Conservation (phyloP, 2,329 filamentous ascomycete genomes). For the Drechmeria coniospora region DNA sequence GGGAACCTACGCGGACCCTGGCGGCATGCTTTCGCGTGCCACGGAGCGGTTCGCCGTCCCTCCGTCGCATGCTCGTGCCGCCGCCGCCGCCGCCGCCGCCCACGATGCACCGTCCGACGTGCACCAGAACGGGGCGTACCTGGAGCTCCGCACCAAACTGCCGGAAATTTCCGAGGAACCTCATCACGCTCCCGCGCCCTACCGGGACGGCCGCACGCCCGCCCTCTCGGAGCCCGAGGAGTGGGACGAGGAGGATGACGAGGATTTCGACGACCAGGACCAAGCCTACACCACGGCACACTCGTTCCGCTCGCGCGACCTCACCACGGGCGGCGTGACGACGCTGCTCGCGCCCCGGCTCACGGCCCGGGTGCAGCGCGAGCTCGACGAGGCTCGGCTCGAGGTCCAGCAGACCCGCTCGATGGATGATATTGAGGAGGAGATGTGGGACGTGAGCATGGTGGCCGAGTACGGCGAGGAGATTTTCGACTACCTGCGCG, state of each 20-base stretch:
- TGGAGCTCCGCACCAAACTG: conserved; percentile 12
- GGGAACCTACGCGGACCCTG: conserved; percentile 1
- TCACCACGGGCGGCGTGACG: conserved; percentile 35
- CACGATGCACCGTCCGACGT: conserved; percentile 9
- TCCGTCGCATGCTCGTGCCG: too few species aligned
- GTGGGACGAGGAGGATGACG: conserved; percentile 67
- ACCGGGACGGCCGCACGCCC: conserved; percentile 11
- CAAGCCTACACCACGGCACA: conserved; percentile 66
- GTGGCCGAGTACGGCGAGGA: conserved; percentile 93
- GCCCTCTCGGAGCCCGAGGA: conserved; percentile 39
- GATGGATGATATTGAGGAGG: conserved; percentile 69
- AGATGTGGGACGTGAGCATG: conserved; percentile 91
- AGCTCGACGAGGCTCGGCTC: conserved; percentile 51
- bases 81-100: conserved; percentile 11
- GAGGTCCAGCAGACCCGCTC: conserved; percentile 56
- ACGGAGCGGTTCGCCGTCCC: conserved; percentile 10
- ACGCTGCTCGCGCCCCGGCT: conserved; percentile 56
- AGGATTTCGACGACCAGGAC: conserved; percentile 40
- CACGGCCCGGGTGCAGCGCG: conserved; percentile 51
- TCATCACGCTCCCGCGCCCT: conserved; percentile 7
- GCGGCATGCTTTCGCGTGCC: conserved; percentile 4
- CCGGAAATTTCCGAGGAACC: conserved; percentile 17
- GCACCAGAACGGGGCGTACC: conserved; percentile 10
- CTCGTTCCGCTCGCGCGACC: conserved; percentile 55
- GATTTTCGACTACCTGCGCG: conserved; percentile 83